Percentiles rank a stretch among this genome's conserved stretches.
Evolutionary conservation across 108 stramenopile species (phyloP).

Genomic region (Fragilariopsis cylindrus): DNA sequence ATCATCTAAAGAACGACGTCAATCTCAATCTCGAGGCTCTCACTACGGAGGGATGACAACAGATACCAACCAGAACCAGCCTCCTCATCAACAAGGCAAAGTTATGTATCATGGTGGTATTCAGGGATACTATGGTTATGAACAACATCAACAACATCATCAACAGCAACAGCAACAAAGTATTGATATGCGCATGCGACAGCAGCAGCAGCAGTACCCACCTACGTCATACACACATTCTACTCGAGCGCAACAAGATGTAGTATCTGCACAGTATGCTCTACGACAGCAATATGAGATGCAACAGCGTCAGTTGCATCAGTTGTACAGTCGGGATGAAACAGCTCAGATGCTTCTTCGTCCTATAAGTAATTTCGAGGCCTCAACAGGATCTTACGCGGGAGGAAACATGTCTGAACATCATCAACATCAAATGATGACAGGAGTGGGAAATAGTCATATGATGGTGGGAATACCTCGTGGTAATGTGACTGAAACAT

Average conservation of each 20-base stretch:
- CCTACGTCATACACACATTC: conserved; percentile 11
- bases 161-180: not conserved
- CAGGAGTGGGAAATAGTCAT: not conserved
- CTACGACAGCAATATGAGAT: conserved; percentile 54
- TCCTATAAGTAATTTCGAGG: not conserved
- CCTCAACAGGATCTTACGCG: not conserved
- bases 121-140: conserved; percentile 25
- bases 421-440: not conserved
- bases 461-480: not conserved
- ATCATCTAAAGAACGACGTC: conserved; percentile 8
- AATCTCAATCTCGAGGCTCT: not conserved
- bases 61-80: conserved; percentile 18
- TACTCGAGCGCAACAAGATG: conserved; percentile 23
- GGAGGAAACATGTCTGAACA: not conserved
- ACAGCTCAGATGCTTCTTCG: conserved; percentile 5
- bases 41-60: conserved; percentile 20
- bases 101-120: conserved; percentile 22
- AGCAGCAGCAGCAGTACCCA: conserved; percentile 23
- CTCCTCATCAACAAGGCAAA: conserved; percentile 5
- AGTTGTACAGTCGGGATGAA: conserved; percentile 38
- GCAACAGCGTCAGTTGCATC: conserved; percentile 58
- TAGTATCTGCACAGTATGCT: conserved; percentile 18
- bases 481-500: not conserved
- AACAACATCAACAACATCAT: not conserved
- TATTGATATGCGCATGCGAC: conserved; percentile 25